Evolutionary conservation across 768 basidiomycete species (phyloP).

Genomic region (Lactifluus piperatus): DNA sequence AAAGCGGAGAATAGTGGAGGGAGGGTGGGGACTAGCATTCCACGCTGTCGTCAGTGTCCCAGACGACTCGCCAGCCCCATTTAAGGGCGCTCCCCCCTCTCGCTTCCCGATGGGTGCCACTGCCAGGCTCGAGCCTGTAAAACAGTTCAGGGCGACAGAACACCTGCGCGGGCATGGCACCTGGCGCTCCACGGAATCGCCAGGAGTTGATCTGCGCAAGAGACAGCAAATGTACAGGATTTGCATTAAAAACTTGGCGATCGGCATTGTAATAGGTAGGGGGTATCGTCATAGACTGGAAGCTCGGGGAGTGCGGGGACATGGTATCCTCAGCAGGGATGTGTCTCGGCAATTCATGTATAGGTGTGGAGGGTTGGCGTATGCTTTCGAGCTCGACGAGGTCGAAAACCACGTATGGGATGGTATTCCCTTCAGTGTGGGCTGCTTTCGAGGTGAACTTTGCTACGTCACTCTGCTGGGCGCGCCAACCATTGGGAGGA

Average conservation of each 20-base stretch:
- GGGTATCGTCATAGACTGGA: constrained; percentile 12
- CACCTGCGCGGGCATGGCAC: constrained; percentile 33
- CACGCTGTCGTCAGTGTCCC: constrained; percentile 11
- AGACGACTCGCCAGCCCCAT: constrained; percentile 19
- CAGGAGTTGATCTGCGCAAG: constrained; percentile 54
- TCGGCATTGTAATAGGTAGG: constrained; percentile 26
- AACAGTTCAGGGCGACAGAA: constrained; percentile 11
- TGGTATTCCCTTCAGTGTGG: not conserved
- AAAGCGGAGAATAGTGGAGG: not conserved
- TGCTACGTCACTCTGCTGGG: constrained; percentile 20
- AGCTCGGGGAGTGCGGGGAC: constrained; percentile 19
- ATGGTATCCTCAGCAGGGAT: not conserved
- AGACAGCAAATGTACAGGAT: constrained; percentile 50
- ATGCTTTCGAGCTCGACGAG: constrained; percentile 4
- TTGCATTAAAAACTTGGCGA: constrained; percentile 49
- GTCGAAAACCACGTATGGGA: constrained; percentile 12
- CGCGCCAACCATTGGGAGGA: constrained; percentile 37
- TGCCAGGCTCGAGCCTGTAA: constrained; percentile 11
- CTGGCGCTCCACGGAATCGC: constrained; percentile 24
- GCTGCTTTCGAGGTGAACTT: constrained; percentile 2
- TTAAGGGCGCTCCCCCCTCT: constrained; percentile 15
- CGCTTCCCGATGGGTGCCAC: not conserved
- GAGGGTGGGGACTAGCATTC: not conserved
- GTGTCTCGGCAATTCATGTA: not conserved
- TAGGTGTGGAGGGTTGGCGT: not conserved